Percentiles rank a stretch among this genome's conserved stretches.
phyloP scores from a whole-genome alignment of 257 asterid species.

The Nicotiana sylvestris region DNA sequence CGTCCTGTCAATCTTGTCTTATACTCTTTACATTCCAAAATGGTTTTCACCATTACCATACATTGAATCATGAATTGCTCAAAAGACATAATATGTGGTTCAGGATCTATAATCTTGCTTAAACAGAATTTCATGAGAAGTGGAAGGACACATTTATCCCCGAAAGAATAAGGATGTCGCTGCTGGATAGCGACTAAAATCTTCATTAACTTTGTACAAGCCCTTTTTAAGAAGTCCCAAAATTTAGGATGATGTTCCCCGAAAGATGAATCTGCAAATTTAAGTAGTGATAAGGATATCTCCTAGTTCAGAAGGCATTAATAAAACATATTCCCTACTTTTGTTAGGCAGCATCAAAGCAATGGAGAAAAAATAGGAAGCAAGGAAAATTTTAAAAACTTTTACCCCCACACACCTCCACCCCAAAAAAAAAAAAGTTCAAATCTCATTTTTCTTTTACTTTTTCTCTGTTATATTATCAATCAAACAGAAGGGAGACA shows the following conservation, averaged over 20 bases:
- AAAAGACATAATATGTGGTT: constrained; percentile 56
- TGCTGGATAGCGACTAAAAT: constrained; percentile 71
- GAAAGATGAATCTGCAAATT: constrained; percentile 74
- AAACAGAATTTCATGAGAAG: constrained; percentile 76
- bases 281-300: constrained; percentile 28
- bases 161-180: constrained; percentile 95
- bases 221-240: constrained; percentile 70
- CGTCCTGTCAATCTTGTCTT: constrained; percentile 78
- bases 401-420: neutral
- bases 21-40: constrained; percentile 92
- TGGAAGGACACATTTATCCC: constrained; percentile 76
- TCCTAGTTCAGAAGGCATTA: constrained; percentile 9
- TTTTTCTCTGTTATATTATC: neutral
- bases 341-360: neutral
- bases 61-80: constrained; percentile 88
- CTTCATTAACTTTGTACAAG: constrained; percentile 82
- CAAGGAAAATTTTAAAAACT: neutral
- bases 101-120: constrained; percentile 76
- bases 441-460: neutral
- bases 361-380: neutral
- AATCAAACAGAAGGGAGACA: neutral
- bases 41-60: constrained; percentile 76
- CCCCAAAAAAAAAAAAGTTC: neutral
- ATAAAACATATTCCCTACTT: neutral
- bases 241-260: constrained; percentile 67